Evolutionary conservation across 1,284 basidiomycete genomes (phyloP).

Genomic region (Ganoderma lingzhi): DNA sequence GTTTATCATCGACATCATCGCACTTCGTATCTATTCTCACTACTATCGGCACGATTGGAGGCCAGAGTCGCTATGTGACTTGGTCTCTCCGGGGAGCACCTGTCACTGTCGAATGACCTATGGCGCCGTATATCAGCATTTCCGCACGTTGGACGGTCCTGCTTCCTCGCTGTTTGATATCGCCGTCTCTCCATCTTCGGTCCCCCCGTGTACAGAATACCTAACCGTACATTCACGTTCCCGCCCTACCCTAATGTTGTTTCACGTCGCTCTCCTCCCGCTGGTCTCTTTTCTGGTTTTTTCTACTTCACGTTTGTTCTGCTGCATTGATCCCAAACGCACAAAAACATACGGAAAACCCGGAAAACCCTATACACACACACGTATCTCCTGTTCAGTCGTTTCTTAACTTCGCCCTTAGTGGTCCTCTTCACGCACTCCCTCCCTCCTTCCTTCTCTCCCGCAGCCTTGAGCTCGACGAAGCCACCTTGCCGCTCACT

Average conservation of each 20-base stretch:
- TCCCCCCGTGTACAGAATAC: constrained; percentile 42
- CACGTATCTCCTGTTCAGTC: constrained; percentile 32
- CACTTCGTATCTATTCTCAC: constrained; percentile 45
- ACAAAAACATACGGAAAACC: constrained; percentile 60
- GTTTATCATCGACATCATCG: constrained; percentile 39
- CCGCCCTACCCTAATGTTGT: constrained; percentile 41
- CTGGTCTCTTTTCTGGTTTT: constrained; percentile 37
- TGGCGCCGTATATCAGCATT: constrained; percentile 34
- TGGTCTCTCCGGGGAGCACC: constrained; percentile 28
- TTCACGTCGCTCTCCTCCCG: constrained; percentile 39
- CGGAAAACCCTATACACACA: constrained; percentile 44
- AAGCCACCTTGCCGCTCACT: constrained; percentile 29
- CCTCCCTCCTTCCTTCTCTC: constrained; percentile 23
- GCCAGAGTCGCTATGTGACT: constrained; percentile 28
- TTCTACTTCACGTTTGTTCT: constrained; percentile 42
- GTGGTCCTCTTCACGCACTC: constrained; percentile 28
- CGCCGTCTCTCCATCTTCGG: constrained; percentile 30
- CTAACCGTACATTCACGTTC: constrained; percentile 40
- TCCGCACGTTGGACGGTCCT: constrained; percentile 36
- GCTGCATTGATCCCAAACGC: constrained; percentile 40
- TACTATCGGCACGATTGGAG: constrained; percentile 32
- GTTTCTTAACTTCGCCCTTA: constrained; percentile 34
- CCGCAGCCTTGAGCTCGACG: constrained; percentile 21
- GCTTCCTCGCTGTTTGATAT: constrained; percentile 34
- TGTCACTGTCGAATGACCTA: constrained; percentile 26